Conservation (phyloP, 257 asterid genomes). For the Gentiana dahurica region DNA sequence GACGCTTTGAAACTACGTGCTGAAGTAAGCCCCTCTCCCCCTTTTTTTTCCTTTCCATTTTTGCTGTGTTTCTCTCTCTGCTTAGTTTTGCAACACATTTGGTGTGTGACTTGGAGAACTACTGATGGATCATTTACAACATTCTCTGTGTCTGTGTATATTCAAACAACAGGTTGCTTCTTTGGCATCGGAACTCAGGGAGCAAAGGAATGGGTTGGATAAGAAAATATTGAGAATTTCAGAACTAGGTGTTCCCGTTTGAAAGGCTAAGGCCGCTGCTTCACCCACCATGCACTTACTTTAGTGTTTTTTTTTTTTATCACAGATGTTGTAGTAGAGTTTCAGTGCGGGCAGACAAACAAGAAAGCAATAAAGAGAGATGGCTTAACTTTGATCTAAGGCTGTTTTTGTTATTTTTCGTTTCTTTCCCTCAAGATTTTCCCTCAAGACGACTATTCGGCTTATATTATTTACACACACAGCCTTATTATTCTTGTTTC, state of each 20-base stretch:
- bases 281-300: too few relatives aligned
- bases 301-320: too few relatives aligned
- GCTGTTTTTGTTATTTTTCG: too few relatives aligned
- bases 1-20: conserved; percentile 86
- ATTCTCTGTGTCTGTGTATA: conserved; percentile 1
- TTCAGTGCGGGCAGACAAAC: too few relatives aligned
- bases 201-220: conserved; percentile 52
- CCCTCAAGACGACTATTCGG: too few relatives aligned
- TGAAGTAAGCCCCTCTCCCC: conserved; percentile 43
- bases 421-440: too few relatives aligned
- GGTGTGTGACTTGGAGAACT: not conserved
- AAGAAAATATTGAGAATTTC: conserved; percentile 61
- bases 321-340: too few relatives aligned
- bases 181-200: conserved; percentile 69
- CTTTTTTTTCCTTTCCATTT: conserved; percentile 2
- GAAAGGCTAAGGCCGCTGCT: conserved; percentile 4
- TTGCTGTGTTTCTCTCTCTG: not conserved
- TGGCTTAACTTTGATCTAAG: too few relatives aligned
- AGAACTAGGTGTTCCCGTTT: conserved; percentile 73
- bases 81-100: too few relatives aligned
- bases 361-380: too few relatives aligned
- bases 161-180: conserved; percentile 62
- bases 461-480: too few relatives aligned
- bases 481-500: too few relatives aligned
- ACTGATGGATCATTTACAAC: not conserved